Base-by-base conservation (phyloP, 164 flowering plant genomes). In the Cinnamomum chago region DNA sequence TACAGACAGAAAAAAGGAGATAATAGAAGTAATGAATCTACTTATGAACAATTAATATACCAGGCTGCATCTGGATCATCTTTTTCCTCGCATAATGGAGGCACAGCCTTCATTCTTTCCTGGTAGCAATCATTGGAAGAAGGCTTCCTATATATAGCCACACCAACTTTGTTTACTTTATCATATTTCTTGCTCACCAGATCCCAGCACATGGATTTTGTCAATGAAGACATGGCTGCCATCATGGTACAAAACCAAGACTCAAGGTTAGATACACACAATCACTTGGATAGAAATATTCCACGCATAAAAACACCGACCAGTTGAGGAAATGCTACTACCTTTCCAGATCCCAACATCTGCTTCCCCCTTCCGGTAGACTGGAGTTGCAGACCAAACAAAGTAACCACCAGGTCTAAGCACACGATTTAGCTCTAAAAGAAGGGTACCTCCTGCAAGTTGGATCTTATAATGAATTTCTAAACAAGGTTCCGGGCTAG, bases 51-150 rank as follows among this genome's bases (percentile, higher is more conserved):
- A 10, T 13, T 13, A 64, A 30, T 14, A 17, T 40, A 96, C 99
- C 99, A 94, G 70, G 99, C 92, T 62, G 99, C 99, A 86, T 90
- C 88, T 72, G 90, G 86, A 87, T 92, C 99, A 85, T 92, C 97
- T 70, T 92, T 83, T 17, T 83, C 83, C 23, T 83, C 60, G 75
- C 99, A 96, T 27, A 92, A 68, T 24, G 97, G 89, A 72, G 98
- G 99, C 64, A 88, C 87, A 60, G 80, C 84, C 70, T 82, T 64
- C 65, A 84, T 62, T 84, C 99, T 87, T 70, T 82, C 79, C 72
- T 88, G 85, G 77, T 96, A 96, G 88, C 99, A 96, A 55, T 89
- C 89, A 71, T 94, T 94, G 68, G 92, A 74, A 23, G 83, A 72
- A 50, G 98, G 94, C 81, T 96, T 96, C 82, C 79, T 87, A 76